Percentiles rank a stretch among this genome's conserved stretches.
phyloP scores from a whole-genome alignment of 2,329 filamentous ascomycete species.

The Hirsutella rhossiliensis region DNA sequence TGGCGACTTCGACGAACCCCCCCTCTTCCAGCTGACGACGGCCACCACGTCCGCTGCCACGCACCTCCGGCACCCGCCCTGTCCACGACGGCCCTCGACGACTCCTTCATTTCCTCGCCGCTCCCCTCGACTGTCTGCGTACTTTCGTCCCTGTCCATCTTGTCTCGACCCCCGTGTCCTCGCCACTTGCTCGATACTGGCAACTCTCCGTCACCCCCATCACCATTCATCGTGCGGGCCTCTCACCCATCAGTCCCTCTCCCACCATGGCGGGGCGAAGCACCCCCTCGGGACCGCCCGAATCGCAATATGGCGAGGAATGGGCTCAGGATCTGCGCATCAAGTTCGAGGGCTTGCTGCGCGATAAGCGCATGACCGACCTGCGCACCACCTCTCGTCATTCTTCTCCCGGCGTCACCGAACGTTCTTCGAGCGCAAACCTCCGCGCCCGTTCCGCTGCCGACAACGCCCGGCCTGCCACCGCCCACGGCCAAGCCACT shows the following conservation, averaged over 20 bases:
- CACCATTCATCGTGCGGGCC: not conserved
- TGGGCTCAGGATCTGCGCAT: slow-evolving; percentile 70
- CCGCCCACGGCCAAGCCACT: slow-evolving; percentile 30
- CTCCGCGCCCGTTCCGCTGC: slow-evolving; percentile 27
- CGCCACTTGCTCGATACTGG: not conserved
- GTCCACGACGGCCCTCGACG: not conserved
- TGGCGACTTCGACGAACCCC: slow-evolving; percentile 6
- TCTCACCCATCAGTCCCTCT: not conserved
- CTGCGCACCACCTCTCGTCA: slow-evolving; percentile 44
- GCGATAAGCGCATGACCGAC: slow-evolving; percentile 78
- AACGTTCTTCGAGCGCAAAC: slow-evolving; percentile 38
- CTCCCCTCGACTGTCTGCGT: not conserved
- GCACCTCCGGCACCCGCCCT: not conserved
- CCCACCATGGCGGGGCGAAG: slow-evolving; percentile 26
- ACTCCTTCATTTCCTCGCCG: not conserved
- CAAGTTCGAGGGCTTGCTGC: slow-evolving; percentile 78
- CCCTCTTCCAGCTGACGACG: slow-evolving; percentile 6
- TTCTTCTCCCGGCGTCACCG: slow-evolving; percentile 40
- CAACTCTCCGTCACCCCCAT: not conserved
- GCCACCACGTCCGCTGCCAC: not conserved
- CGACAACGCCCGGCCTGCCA: slow-evolving; percentile 31
- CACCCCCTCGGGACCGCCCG: slow-evolving; percentile 17
- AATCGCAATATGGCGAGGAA: slow-evolving; percentile 48
- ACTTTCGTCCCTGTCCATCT: not conserved
- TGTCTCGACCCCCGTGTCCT: not conserved